Evolutionary conservation across 257 asterid genomes (phyloP).

Genomic region (Avicennia marina): DNA sequence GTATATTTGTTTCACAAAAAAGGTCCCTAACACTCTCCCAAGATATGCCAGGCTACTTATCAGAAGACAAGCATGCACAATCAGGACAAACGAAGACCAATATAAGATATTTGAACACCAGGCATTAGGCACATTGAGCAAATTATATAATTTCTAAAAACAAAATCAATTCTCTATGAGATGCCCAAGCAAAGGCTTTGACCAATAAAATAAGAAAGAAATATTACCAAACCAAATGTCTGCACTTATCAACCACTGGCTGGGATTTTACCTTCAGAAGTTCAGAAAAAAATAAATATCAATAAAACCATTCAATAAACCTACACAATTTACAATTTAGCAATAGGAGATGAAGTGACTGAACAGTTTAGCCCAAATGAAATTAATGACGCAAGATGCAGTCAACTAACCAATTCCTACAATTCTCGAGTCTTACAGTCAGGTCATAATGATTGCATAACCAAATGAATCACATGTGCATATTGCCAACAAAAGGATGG

Average conservation of each 20-base stretch:
- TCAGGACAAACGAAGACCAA: constrained; percentile 5
- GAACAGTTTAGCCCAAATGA: constrained; percentile 8
- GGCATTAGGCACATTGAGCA: neutral
- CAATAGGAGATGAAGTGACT: constrained; percentile 8
- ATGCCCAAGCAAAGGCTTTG: neutral
- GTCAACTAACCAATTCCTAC: neutral
- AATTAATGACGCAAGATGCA: constrained; percentile 5
- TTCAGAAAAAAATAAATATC: constrained; percentile 14
- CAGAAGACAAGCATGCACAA: no score
- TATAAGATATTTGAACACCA: neutral
- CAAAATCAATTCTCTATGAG: neutral
- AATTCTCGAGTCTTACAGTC: constrained; percentile 4
- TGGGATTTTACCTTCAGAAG: constrained; percentile 77
- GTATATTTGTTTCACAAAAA: no score
- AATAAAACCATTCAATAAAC: constrained; percentile 7
- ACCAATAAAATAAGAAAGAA: constrained; percentile 15
- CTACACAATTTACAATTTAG: neutral
- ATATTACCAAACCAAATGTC: constrained; percentile 82
- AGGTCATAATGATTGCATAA: constrained; percentile 11
- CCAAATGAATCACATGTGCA: constrained; percentile 10
- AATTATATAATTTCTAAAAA: constrained; percentile 1
- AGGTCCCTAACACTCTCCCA: no score
- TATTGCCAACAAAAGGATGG: neutral
- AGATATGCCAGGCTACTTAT: no score
- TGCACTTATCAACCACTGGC: constrained; percentile 78